Evolutionary conservation across 2,329 filamentous ascomycete genomes (phyloP), one percentile per base, ranked within the genome.

Genomic region (Penicillium aurantiogriseum): DNA sequence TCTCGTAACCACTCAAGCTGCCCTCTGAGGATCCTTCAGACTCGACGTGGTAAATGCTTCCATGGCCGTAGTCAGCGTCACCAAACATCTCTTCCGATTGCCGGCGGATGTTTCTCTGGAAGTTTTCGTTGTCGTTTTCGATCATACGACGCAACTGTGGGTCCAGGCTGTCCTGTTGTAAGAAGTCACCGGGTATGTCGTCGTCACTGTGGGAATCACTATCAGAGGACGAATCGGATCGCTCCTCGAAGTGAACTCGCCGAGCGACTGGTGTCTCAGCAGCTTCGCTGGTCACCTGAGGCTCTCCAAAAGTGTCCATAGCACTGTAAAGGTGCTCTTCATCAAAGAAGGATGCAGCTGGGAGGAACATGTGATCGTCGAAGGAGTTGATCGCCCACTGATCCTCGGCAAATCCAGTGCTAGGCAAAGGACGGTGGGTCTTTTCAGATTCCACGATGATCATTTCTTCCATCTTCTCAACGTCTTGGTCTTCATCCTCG

Each of bases 401-500:
- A 42, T 64, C 57, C 54, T 69, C 67, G 6, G 59, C 53, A 27
- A 61, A 58, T 40, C 67, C 63, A 10, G 71, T 65, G 40, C 63
- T 62, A 39, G 64, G 69, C 48, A 70, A 60, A 7, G 70, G 36
- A 2, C 63, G 66, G 27, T 73, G 66, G 42, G 74, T 71, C 56
- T 71, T 69, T 54, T 77, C 75, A 7, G 74, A 76, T 50, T 75
- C 71, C 36, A 90, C 79, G 61, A 92, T 90, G 65, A 88, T 85
- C 73, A 86, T 82, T 78, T 92, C 90, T 83, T 94, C 90, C 79
- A 86, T 83, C 80, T 87, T 85, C 69, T 89, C 84, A 55, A 93
- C 85, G 80, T 90, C 85, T 63, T 89, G 85, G 73, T 93, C 88
- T 72, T 93, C 90, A 62, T 91, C 88, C 61, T 92, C 90, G 11